Evolutionary conservation across 2,329 filamentous ascomycete genomes (phyloP), one percentile per base, ranked within the genome.

Genomic region (Corinectria fuckeliana): DNA sequence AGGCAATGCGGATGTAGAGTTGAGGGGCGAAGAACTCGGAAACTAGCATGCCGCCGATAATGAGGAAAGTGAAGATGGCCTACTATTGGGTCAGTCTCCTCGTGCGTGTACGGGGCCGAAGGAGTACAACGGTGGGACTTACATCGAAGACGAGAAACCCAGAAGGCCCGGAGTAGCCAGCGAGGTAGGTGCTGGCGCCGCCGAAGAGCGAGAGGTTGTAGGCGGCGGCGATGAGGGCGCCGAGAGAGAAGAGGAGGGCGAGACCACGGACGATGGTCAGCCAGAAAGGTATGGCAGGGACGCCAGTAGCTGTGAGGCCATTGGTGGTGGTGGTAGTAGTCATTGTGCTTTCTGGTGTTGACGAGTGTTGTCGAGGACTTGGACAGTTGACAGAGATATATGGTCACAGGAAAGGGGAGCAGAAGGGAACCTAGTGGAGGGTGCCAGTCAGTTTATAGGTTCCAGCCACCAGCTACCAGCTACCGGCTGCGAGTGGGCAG

Each of bases 91-190:
- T 52, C n/a, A 62, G 50, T 53, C 16, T 51, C 34, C 67, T 21
- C 61, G 59, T 48, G 11, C 1, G 6, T 2, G 30, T 21, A 10
- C n/a, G n/a, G 1, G 3, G 4, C 5, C 3, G 9, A 5, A 28
- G 62, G 56, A 68, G 60, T 39, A 62, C 68, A 44, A 67, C 39
- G 32, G 4, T 14, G 20, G 55, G 52, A 66, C 78, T 71, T 65
- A 83, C 81, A 32, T 80, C 75, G 57, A 82, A 83, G 60, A 81
- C 77, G 41, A 81, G 71, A 61, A 83, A 80, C 32, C 75, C 77
- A 2, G 74, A 72, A 4, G 77, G 74, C 4, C 76, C 76, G 4
- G 70, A 65, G 45, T 71, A 70, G 56, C 68, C 69, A 16, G 30
- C 54, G 54, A 71, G 67, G 44, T 69, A 69, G 34, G 57, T 50